Conservation (phyloP, 202 grass and related monocot genomes). For the Zoysia matrella region DNA sequence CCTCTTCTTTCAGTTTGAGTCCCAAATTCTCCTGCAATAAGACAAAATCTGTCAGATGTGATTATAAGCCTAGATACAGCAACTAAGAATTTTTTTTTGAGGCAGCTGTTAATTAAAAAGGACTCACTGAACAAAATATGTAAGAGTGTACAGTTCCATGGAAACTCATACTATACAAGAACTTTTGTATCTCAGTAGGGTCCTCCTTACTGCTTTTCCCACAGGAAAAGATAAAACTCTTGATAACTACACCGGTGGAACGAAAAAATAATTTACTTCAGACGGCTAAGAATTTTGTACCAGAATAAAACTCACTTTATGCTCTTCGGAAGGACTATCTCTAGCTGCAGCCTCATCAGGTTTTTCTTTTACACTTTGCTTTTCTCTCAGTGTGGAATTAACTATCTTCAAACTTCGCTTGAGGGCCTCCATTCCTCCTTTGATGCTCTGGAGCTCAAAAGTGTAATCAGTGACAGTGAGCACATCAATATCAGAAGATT, state of each 20-base stretch:
- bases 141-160: background rate
- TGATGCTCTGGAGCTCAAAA: conserved; percentile 64
- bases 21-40: conserved; percentile 58
- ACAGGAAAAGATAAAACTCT: background rate
- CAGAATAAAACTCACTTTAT: conserved; percentile 34
- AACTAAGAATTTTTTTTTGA: conserved; percentile 1
- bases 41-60: background rate
- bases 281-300: conserved; percentile 7
- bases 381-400: conserved; percentile 48
- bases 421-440: conserved; percentile 60
- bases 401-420: conserved; percentile 61
- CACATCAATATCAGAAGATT: conserved; percentile 42
- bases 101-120: background rate
- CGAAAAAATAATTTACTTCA: background rate
- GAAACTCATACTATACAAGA: too few relatives aligned
- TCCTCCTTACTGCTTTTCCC: background rate
- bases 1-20: conserved; percentile 73
- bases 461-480: conserved; percentile 54
- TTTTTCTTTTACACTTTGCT: conserved; percentile 50
- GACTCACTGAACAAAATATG: background rate
- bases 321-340: conserved; percentile 30
- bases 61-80: conserved; percentile 10
- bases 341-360: conserved; percentile 13
- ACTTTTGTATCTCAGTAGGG: background rate
- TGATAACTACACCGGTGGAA: background rate